Evolutionary conservation across 371 early-diverging fungal species (phyloP), one percentile per base, ranked within the genome.

Genomic region (Lichtheimia ramosa): DNA sequence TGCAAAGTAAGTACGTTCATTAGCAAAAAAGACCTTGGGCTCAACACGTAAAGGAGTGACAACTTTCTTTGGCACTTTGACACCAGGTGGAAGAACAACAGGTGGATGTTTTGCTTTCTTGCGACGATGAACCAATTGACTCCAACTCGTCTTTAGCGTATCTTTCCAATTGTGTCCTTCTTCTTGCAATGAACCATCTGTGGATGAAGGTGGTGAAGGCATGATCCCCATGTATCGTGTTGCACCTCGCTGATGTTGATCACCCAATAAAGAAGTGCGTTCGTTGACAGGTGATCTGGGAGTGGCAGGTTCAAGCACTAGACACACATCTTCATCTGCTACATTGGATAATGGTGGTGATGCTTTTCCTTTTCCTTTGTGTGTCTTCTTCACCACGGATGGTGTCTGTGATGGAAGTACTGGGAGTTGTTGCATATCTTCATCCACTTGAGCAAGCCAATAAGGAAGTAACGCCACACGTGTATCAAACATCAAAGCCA

Each of bases 1-100:
- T 7, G 96, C 89, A 51, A 99, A 83, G 73, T 99, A 99, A 1
- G 99, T 99, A 52, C 99, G 87, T 77, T 99, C 99, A 69, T 99
- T 99, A 54, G 99, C 99, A 83, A 99, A 99, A 78, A 92, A 99
- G 14, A 98, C 98, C 77, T 99, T 99, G 50, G 99, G 99, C 64
- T 99, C 99, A 2, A 99, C 92, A n/a, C 98, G 89, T 18, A 94
- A 88, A 0, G 96, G 91, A 0, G 93, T 83, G 0, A 86, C 84
- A 18, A 95, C 89, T 61, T 83, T 81, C 66, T 86, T 89, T 41
- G 81, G 80, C 1, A 79, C 62, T 50, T 70, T 75, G 51, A 75
- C 79, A 24, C 84, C 84, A 8, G 83, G 79, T 34, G 81, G 81
- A 4, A 79, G 69, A 46, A 74, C 61, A 25, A 72, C 78, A 51